These are phyloP conservation scores for Heimioporus sp. DNA, from an alignment of 768 basidiomycete genomes.

Conservation along the genomic window DNA sequence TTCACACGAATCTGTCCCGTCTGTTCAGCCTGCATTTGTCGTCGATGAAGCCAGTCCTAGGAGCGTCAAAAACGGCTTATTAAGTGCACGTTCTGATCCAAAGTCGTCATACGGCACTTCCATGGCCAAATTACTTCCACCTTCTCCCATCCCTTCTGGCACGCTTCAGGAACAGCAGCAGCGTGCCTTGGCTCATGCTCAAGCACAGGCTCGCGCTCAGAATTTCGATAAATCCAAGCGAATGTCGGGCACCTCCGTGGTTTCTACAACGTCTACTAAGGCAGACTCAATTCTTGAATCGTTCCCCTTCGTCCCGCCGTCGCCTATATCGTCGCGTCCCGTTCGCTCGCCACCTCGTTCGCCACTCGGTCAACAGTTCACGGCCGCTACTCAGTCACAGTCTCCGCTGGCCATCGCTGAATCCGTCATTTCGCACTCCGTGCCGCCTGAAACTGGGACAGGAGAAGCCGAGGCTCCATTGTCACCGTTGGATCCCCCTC, in stretches of 20 bases:
- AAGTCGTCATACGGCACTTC: conserved; percentile 56
- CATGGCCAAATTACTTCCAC: conserved; percentile 58
- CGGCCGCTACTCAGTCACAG: conserved; percentile 26
- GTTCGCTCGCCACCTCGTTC: conserved; percentile 73
- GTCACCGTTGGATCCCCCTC: conserved; percentile 42
- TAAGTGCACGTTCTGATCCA: conserved; percentile 36
- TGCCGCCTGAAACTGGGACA: conserved; percentile 8
- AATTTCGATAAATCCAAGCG: conserved; percentile 46
- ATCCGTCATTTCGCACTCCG: neutral
- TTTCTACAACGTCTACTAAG: conserved; percentile 66
- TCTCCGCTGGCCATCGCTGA: neutral
- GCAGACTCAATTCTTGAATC: conserved; percentile 85
- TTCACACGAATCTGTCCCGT: conserved; percentile 38
- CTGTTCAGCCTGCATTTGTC: conserved; percentile 56
- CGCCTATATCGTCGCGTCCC: conserved; percentile 82
- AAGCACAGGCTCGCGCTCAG: conserved; percentile 57
- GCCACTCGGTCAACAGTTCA: conserved; percentile 61
- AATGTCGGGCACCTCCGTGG: conserved; percentile 63
- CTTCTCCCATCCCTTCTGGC: conserved; percentile 33
- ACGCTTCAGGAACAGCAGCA: conserved; percentile 67
- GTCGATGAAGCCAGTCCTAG: conserved; percentile 64
- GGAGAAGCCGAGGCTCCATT: conserved; percentile 35
- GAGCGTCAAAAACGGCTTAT: conserved; percentile 61
- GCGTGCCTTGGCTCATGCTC: conserved; percentile 56
- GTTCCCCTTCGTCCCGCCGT: conserved; percentile 88